Conservation (phyloP, 768 basidiomycete species). For the Suillus brevipes region DNA sequence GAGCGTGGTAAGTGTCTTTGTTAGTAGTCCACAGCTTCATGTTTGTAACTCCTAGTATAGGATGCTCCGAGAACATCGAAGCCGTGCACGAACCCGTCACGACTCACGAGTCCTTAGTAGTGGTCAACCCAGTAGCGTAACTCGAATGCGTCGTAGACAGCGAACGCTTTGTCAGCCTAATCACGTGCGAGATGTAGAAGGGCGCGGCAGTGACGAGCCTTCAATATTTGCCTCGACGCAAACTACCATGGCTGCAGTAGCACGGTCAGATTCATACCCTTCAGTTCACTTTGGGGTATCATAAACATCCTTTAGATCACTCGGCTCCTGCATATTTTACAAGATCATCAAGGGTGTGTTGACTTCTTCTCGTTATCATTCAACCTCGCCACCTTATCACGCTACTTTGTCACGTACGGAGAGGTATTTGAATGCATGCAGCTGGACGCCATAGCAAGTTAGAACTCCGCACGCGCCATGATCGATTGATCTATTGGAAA, state of each 20-base stretch:
- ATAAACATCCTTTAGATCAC: conserved; percentile 38
- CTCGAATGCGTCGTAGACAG: too few species aligned
- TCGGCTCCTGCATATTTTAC: conserved; percentile 85
- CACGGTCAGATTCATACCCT: not conserved
- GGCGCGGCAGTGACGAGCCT: conserved; percentile 9
- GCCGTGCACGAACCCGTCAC: too few species aligned
- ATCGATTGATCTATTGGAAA: too few species aligned
- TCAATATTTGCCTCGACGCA: not conserved
- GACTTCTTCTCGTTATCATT: not conserved
- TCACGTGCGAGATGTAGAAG: not conserved
- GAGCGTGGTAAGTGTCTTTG: not conserved
- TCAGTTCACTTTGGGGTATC: not conserved
- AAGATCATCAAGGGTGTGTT: conserved; percentile 84
- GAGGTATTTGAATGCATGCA: too few species aligned
- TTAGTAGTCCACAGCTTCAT: not conserved
- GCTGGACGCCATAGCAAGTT: too few species aligned
- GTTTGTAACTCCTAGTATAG: not conserved
- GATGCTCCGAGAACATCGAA: too few species aligned
- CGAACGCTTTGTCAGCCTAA: too few species aligned
- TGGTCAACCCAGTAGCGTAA: too few species aligned
- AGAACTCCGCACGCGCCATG: too few species aligned
- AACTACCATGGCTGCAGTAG: not conserved
- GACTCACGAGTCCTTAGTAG: too few species aligned
- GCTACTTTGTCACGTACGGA: not conserved
- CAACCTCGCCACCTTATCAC: not conserved